A percentile compares a stretch with the other conserved stretches of the same genome.
phyloP scores from a whole-genome alignment of 2,329 filamentous ascomycete genomes.

The Hypoxylon sp. region DNA sequence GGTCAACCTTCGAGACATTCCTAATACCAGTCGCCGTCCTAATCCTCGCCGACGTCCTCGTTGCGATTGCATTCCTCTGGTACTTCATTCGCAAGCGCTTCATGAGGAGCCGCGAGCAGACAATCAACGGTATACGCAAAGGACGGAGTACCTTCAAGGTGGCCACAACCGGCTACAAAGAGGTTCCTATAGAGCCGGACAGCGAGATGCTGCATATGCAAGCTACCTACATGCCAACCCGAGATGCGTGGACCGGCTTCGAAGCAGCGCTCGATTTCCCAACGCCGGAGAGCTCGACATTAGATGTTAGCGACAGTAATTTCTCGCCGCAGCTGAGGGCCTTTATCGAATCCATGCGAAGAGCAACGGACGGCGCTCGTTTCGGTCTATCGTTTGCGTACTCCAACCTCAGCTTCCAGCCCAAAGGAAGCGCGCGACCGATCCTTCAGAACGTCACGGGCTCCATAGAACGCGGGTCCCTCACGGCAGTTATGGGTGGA shows the following conservation, averaged over 20 bases:
- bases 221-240: constrained; percentile 52
- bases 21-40: constrained; percentile 62
- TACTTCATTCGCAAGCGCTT: constrained; percentile 57
- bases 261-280: constrained; percentile 57
- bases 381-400: constrained; percentile 70
- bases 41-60: constrained; percentile 60
- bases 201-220: constrained; percentile 57
- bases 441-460: constrained; percentile 70
- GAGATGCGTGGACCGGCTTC: constrained; percentile 55
- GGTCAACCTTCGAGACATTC: constrained; percentile 60
- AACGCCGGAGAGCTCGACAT: constrained; percentile 47
- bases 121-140: constrained; percentile 42
- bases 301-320: constrained; percentile 52
- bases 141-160: constrained; percentile 53
- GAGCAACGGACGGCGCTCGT: constrained; percentile 64
- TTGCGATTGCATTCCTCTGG: constrained; percentile 58
- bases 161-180: constrained; percentile 56
- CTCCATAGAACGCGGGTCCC: constrained; percentile 66
- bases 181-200: constrained; percentile 54
- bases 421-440: constrained; percentile 60
- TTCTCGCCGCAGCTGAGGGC: constrained; percentile 60
- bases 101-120: constrained; percentile 54
- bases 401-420: constrained; percentile 64
- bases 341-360: constrained; percentile 68
- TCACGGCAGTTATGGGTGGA: constrained; percentile 73